Percentiles rank a stretch among this genome's conserved stretches.
Conservation (phyloP, 306 rosid genomes). For the Delonix regia region DNA sequence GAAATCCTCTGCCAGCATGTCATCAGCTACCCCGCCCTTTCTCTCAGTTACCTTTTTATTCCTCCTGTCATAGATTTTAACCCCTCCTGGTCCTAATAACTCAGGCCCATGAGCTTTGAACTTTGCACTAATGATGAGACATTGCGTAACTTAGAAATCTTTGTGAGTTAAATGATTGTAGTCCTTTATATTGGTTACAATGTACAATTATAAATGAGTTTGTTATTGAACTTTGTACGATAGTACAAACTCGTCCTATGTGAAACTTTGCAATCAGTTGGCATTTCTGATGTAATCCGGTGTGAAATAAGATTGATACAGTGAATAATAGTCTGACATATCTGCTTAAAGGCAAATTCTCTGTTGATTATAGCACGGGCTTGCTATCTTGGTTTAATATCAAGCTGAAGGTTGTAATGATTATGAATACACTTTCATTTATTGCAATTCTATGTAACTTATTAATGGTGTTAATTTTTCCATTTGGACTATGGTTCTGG, state of each 20-base stretch:
- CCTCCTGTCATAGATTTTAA: too few relatives aligned
- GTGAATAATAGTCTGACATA: not conserved
- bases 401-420: not conserved
- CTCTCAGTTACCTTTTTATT: too few relatives aligned
- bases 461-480: not conserved
- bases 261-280: not conserved
- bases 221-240: not conserved
- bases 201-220: not conserved
- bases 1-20: too few relatives aligned
- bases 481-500: not conserved
- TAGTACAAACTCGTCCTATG: not conserved
- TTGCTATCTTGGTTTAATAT: not conserved
- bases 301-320: not conserved
- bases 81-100: too few relatives aligned
- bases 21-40: too few relatives aligned
- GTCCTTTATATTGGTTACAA: not conserved
- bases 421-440: not conserved
- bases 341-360: not conserved
- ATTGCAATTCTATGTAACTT: not conserved
- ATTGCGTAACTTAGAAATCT: not conserved
- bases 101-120: too few relatives aligned
- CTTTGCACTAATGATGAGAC: not conserved
- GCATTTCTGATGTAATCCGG: not conserved
- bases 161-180: not conserved
- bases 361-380: not conserved